These are phyloP conservation scores for Cymbopogon flexuosus DNA, from an alignment of 202 grass and related monocot genomes.

Conservation along the genomic window DNA sequence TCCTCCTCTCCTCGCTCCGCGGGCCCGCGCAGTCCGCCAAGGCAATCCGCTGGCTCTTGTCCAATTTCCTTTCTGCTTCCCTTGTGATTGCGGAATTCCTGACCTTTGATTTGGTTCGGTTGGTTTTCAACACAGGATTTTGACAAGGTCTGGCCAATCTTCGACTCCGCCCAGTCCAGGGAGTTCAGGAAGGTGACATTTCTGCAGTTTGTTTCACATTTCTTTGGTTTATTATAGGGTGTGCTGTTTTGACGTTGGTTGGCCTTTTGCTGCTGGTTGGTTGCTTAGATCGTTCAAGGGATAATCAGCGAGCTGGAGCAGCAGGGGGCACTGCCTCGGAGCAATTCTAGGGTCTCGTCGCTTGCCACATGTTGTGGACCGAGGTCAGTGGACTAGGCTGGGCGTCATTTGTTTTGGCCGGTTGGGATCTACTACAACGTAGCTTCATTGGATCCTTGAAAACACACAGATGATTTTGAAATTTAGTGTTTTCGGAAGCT, in stretches of 20 bases:
- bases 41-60: constrained; percentile 26
- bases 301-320: constrained; percentile 98
- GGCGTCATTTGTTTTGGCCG: neutral
- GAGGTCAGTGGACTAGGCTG: constrained; percentile 52
- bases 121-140: constrained; percentile 62
- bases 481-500: constrained; percentile 21
- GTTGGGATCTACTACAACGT: constrained; percentile 7
- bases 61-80: neutral
- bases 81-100: neutral
- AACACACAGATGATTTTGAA: neutral
- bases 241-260: constrained; percentile 10
- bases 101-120: constrained; percentile 21
- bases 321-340: constrained; percentile 85
- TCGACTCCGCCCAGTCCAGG: constrained; percentile 86
- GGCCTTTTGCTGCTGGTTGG: neutral
- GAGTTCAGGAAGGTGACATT: constrained; percentile 90
- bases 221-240: constrained; percentile 7
- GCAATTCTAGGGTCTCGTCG: constrained; percentile 98
- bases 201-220: constrained; percentile 16
- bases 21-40: constrained; percentile 86
- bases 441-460: constrained; percentile 27
- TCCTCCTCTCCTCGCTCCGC: constrained; percentile 87
- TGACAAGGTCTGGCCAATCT: constrained; percentile 97
- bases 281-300: constrained; percentile 90
- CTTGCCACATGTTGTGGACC: constrained; percentile 92